Percentiles rank a stretch among this genome's conserved stretches.
Conservation (phyloP, 1,284 basidiomycete genomes). For the Wolfiporia cocos region DNA sequence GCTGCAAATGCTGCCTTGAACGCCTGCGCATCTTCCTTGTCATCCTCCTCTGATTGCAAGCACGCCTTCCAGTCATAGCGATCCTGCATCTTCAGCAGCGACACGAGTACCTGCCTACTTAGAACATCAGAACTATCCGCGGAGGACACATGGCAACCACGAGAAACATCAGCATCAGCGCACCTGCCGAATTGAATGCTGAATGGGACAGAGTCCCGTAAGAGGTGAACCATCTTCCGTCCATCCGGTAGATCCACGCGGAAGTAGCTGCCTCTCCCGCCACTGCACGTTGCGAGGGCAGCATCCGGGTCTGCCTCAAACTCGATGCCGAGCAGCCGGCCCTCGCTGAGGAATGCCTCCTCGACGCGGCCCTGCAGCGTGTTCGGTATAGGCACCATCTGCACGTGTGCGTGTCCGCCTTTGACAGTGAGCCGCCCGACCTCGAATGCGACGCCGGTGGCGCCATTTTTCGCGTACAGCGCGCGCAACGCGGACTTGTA, state of each 20-base stretch:
- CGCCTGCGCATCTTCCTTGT: slow-evolving; percentile 70
- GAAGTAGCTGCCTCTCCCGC: slow-evolving; percentile 73
- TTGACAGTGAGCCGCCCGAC: slow-evolving; percentile 78
- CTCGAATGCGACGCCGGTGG: slow-evolving; percentile 78
- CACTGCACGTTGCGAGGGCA: slow-evolving; percentile 48
- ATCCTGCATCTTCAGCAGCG: slow-evolving; percentile 66
- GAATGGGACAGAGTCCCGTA: slow-evolving; percentile 75
- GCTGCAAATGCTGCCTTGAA: slow-evolving; percentile 80
- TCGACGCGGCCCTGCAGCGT: slow-evolving; percentile 59
- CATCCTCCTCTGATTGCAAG: slow-evolving; percentile 72
- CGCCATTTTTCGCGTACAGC: slow-evolving; percentile 68
- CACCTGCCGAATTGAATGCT: slow-evolving; percentile 91
- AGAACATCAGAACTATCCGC: slow-evolving; percentile 3
- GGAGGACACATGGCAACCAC: background rate
- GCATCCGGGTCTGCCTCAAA: slow-evolving; percentile 56
- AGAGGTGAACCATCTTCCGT: slow-evolving; percentile 78
- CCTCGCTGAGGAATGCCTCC: slow-evolving; percentile 64
- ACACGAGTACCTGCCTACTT: slow-evolving; percentile 70
- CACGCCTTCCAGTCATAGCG: slow-evolving; percentile 91
- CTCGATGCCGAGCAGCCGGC: slow-evolving; percentile 58
- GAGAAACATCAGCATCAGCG: too few relatives aligned
- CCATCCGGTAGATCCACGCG: slow-evolving; percentile 86
- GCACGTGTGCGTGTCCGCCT: slow-evolving; percentile 93
- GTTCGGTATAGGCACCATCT: slow-evolving; percentile 77
- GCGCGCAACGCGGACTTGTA: slow-evolving; percentile 74